These are phyloP conservation scores for Tetrastigma voinierianum DNA, from an alignment of 164 flowering plant genomes.

Conservation along the genomic window DNA sequence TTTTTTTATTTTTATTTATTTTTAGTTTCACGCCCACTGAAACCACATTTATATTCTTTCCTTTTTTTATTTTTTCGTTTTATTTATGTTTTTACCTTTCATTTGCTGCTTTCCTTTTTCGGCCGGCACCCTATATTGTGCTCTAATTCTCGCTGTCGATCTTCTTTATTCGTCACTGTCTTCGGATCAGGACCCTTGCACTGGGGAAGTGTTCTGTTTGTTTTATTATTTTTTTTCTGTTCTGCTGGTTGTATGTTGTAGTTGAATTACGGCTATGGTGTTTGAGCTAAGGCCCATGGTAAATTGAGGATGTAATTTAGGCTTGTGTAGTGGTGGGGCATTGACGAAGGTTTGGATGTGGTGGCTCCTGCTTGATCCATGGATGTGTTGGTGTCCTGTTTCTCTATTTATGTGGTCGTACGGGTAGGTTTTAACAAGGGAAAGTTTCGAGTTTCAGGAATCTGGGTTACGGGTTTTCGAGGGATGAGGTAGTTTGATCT, in stretches of 20 bases:
- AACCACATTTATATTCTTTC: constrained; percentile 7
- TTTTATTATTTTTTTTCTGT: too few relatives aligned
- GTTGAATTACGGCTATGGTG: background rate
- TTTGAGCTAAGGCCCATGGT: background rate
- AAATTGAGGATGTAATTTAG: background rate
- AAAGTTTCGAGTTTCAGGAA: background rate
- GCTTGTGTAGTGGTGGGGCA: constrained; percentile 4
- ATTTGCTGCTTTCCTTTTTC: background rate
- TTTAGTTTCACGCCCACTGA: background rate
- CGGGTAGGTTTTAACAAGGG: too few relatives aligned
- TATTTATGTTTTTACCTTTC: constrained; percentile 19
- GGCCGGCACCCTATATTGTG: background rate
- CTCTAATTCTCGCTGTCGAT: background rate
- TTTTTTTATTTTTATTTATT: too few relatives aligned
- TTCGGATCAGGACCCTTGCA: too few relatives aligned
- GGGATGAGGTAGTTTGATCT: background rate
- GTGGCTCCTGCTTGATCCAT: too few relatives aligned
- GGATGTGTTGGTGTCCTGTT: constrained; percentile 35
- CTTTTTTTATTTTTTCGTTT: constrained; percentile 17
- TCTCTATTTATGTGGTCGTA: constrained; percentile 38
- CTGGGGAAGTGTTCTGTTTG: too few relatives aligned
- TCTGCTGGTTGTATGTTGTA: background rate
- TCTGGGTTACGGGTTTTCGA: constrained; percentile 1
- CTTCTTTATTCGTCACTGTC: background rate
- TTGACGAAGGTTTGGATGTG: background rate